Percentiles rank a stretch among this genome's conserved stretches.
Conservation (phyloP, 2,329 filamentous ascomycete species). For the Aspergillus sp. region DNA sequence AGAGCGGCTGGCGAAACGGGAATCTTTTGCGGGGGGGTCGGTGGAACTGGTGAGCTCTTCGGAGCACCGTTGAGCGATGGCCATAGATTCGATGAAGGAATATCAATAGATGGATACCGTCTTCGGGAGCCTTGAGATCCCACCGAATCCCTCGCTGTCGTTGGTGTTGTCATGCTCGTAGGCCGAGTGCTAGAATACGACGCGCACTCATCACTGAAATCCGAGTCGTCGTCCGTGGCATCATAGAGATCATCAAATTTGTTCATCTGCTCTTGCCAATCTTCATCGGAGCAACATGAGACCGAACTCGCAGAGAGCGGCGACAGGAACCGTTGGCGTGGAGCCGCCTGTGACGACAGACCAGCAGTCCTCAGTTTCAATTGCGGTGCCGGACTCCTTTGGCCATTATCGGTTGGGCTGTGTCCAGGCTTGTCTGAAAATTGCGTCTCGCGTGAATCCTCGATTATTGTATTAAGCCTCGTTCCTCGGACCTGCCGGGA, state of each 20-base stretch:
- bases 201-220: slow-evolving; percentile 48
- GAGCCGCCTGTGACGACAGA: slow-evolving; percentile 23
- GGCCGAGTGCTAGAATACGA: slow-evolving; percentile 52
- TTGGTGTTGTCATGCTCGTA: slow-evolving; percentile 47
- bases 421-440: slow-evolving; percentile 19
- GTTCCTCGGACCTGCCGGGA: slow-evolving; percentile 59
- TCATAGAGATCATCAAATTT: slow-evolving; percentile 89
- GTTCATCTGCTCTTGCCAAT: slow-evolving; percentile 64
- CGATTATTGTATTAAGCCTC: slow-evolving; percentile 65
- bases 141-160: slow-evolving; percentile 38
- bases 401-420: not conserved
- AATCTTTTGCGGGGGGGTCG: slow-evolving; percentile 56
- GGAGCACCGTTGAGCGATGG: slow-evolving; percentile 55
- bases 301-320: slow-evolving; percentile 33
- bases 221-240: slow-evolving; percentile 74
- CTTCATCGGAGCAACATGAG: slow-evolving; percentile 52
- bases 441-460: slow-evolving; percentile 47
- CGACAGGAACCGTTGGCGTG: slow-evolving; percentile 29
- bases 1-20: slow-evolving; percentile 75
- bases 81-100: slow-evolving; percentile 59
- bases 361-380: slow-evolving; percentile 37
- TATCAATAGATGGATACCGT: slow-evolving; percentile 59
- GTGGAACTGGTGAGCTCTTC: slow-evolving; percentile 48
- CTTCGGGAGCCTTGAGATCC: slow-evolving; percentile 42
- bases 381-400: slow-evolving; percentile 21